These are phyloP conservation scores for Fusarium odoratissimum DNA, from an alignment of 2,329 filamentous ascomycete genomes.

Conservation along the genomic window DNA sequence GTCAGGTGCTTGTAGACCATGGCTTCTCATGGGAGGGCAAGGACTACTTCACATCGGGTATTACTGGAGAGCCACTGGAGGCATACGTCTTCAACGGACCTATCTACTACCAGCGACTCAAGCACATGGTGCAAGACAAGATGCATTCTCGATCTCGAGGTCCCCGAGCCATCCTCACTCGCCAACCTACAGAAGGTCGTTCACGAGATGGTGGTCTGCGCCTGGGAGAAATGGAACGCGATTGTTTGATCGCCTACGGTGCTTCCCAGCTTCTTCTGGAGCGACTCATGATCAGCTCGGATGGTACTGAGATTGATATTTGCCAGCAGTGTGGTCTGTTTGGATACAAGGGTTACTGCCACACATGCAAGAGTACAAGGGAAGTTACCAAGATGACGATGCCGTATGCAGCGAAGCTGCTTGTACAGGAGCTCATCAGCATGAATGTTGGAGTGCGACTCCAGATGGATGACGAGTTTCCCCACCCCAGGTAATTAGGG, in stretches of 20 bases:
- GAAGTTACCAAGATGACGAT: slow-evolving; percentile 93
- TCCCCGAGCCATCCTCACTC: slow-evolving; percentile 89
- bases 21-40: slow-evolving; percentile 98
- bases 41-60: slow-evolving; percentile 94
- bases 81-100: slow-evolving; percentile 98
- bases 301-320: slow-evolving; percentile 91
- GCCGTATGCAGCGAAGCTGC: slow-evolving; percentile 95
- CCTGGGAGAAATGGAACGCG: slow-evolving; percentile 98
- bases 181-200: slow-evolving; percentile 95
- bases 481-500: slow-evolving; percentile 62
- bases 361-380: slow-evolving; percentile 87
- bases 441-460: slow-evolving; percentile 98
- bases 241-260: slow-evolving; percentile 97
- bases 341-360: slow-evolving; percentile 94
- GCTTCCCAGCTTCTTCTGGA: slow-evolving; percentile 92
- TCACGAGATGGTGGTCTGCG: slow-evolving; percentile 92
- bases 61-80: slow-evolving; percentile 92
- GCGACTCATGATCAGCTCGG: slow-evolving; percentile 92
- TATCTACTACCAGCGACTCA: slow-evolving; percentile 99
- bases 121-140: slow-evolving; percentile 99
- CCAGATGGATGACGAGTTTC: slow-evolving; percentile 94
- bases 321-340: slow-evolving; percentile 95
- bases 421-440: slow-evolving; percentile 95
- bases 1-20: slow-evolving; percentile 81
- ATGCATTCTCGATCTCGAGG: slow-evolving; percentile 97